phyloP scores from a whole-genome alignment of 2,329 filamentous ascomycete species.

The Botryotinia calthae region DNA sequence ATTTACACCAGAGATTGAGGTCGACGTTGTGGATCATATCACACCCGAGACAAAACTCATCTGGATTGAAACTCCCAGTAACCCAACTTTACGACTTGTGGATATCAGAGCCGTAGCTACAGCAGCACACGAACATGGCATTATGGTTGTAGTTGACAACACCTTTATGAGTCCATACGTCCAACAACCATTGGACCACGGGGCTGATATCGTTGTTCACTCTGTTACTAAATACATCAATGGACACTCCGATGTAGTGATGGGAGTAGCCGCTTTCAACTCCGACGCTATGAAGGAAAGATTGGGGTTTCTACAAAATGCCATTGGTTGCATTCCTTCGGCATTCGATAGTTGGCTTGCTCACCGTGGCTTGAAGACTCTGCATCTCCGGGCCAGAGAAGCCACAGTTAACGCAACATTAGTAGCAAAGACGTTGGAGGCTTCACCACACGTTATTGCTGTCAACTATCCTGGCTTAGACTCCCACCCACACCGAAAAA shows the following conservation, averaged over 20 bases:
- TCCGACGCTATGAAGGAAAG: constrained; percentile 72
- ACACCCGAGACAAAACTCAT: constrained; percentile 86
- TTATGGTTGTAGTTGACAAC: constrained; percentile 98
- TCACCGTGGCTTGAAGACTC: constrained; percentile 92
- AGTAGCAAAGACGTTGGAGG: constrained; percentile 74
- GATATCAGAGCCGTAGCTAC: constrained; percentile 85
- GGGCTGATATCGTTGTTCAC: constrained; percentile 95
- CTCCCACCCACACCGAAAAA: constrained; percentile 80
- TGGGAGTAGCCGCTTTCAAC: constrained; percentile 97
- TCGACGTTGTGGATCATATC: constrained; percentile 82
- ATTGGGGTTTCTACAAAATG: constrained; percentile 91
- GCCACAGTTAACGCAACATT: constrained; percentile 77
- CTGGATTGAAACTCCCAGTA: constrained; percentile 96
- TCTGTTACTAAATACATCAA: constrained; percentile 99
- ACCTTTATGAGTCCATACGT: constrained; percentile 96
- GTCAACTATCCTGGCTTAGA: constrained; percentile 95
- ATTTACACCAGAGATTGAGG: constrained; percentile 88
- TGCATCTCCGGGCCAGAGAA: constrained; percentile 87
- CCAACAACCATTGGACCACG: constrained; percentile 92
- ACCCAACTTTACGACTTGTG: constrained; percentile 88
- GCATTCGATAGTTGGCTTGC: constrained; percentile 98
- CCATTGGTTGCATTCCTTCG: constrained; percentile 90
- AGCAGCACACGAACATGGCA: constrained; percentile 80
- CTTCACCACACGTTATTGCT: constrained; percentile 75
- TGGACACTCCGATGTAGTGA: constrained; percentile 92